Evolutionary conservation across 106 monocot species (phyloP), one percentile per base, ranked within the genome.

Genomic region (Acanthochlamys bracteata): DNA sequence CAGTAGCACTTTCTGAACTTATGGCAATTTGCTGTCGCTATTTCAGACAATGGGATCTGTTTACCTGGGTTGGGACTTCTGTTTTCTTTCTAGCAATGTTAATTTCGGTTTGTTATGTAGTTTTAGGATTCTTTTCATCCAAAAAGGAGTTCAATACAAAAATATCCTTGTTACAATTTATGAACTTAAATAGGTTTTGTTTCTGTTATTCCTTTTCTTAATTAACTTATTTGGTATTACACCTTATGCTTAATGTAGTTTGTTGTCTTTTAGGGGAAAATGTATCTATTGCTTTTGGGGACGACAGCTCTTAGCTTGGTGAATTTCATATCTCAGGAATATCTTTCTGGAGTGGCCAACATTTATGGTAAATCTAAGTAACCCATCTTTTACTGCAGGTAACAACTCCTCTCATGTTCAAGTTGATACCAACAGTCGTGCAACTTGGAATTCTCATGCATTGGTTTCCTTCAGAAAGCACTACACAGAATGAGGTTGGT

Each of bases 291-390:
- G 52, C 82, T 90, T 39, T 65, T 96, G 69, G 96, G 96, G 53
- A 98, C 91, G 70, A 98, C 91, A 25, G 96, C 96, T 53, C 75
- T 98, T 76, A 98, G 96, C 73, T 78, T 98, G 85, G 96, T 98
- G 59, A 75, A 39, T 20, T 53, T 17, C 57, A 68, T 64, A 17
- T 65, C 3, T 0, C 45, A 47, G 49, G 49, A 49, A 49, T 17
- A 3, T 49, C 17, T 49, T 49, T 49, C 17, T 14, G 49, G 49
- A 3, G 9, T 21, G 4, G 10, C 20, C 55, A 0, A 20, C 22
- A 20, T 55, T 20, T 55, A 20, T 4, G 4, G 10, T 20, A 20
- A 20, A 2, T 2, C 55, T 55, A 15, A 55, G 10, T 20, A 21
- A 20, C 2, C 20, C 13, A 46, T 47, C 27, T 15, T 6, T 40